phyloP scores from a whole-genome alignment of 306 rosid genomes.

The Herpetospermum pedunculosum region DNA sequence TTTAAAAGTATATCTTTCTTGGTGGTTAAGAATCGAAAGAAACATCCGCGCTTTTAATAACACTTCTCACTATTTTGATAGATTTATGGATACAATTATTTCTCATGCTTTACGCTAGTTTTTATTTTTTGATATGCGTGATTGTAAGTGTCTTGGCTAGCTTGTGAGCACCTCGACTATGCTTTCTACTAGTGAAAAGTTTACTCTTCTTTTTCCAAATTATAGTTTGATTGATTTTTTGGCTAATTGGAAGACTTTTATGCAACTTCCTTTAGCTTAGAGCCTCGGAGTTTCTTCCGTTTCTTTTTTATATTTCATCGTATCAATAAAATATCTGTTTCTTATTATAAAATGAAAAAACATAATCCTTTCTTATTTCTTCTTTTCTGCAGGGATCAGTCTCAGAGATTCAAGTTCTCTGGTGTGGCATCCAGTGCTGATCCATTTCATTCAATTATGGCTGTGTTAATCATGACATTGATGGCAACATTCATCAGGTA shows the following conservation, averaged over 20 bases:
- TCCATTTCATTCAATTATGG: not conserved
- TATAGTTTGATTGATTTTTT: too few species aligned
- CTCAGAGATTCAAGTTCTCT: conserved; percentile 71
- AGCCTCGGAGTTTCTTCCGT: not conserved
- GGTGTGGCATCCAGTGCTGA: conserved; percentile 9
- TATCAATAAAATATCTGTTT: too few species aligned
- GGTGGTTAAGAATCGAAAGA: not conserved
- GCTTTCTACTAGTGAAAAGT: too few species aligned
- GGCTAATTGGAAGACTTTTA: too few species aligned
- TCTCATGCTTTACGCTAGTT: not conserved
- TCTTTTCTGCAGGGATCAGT: conserved; percentile 55
- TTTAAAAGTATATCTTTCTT: not conserved
- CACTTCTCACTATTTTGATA: not conserved
- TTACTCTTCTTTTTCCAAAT: not conserved
- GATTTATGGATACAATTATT: not conserved
- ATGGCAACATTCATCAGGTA: conserved; percentile 1
- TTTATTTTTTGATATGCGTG: too few species aligned
- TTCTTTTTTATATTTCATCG: too few species aligned
- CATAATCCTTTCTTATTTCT: not conserved
- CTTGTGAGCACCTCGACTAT: too few species aligned
- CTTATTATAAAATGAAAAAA: too few species aligned
- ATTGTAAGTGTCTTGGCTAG: too few species aligned
- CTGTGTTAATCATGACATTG: not conserved
- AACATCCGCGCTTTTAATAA: not conserved
- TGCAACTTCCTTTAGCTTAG: not conserved